Evolutionary conservation across 1,284 basidiomycete genomes (phyloP).

Genomic region (Papiliotrema fonsecae): DNA sequence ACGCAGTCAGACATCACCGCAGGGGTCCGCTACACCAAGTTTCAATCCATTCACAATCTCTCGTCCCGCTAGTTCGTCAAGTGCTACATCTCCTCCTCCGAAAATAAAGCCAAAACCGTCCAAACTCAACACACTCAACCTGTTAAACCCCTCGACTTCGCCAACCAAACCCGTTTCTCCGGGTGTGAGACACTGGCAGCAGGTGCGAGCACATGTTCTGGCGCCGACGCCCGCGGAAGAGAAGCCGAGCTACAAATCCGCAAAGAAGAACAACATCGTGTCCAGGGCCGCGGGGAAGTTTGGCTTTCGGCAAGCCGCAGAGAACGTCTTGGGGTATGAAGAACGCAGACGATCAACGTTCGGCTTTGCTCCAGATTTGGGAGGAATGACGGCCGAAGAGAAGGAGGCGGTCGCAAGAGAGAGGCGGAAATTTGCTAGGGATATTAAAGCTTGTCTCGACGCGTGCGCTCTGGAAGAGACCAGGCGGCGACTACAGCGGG

Average conservation of each 20-base stretch:
- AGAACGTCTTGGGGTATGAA: constrained; percentile 34
- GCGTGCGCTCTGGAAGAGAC: constrained; percentile 36
- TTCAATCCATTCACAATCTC: constrained; percentile 11
- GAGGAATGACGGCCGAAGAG: constrained; percentile 27
- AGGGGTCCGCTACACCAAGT: background rate
- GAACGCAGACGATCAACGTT: constrained; percentile 21
- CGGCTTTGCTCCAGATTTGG: constrained; percentile 14
- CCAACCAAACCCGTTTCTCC: constrained; percentile 32
- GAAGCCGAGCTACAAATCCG: constrained; percentile 1
- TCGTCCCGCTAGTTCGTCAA: constrained; percentile 14
- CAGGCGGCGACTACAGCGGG: constrained; percentile 20
- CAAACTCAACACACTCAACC: constrained; percentile 25
- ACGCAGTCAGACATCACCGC: background rate
- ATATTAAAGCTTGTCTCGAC: constrained; percentile 38
- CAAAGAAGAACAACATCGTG: constrained; percentile 28
- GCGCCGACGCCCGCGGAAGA: constrained; percentile 30
- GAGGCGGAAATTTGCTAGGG: constrained; percentile 35
- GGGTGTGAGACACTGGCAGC: constrained; percentile 40
- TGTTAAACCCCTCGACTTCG: constrained; percentile 6
- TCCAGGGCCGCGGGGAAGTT: constrained; percentile 37
- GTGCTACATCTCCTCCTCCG: constrained; percentile 1
- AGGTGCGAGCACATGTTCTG: constrained; percentile 38
- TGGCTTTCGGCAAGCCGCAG: constrained; percentile 37
- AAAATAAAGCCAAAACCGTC: constrained; percentile 26
- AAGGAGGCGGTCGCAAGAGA: constrained; percentile 37